Conservation (phyloP, 2,329 filamentous ascomycete species). For the Penicillium occitanis region DNA sequence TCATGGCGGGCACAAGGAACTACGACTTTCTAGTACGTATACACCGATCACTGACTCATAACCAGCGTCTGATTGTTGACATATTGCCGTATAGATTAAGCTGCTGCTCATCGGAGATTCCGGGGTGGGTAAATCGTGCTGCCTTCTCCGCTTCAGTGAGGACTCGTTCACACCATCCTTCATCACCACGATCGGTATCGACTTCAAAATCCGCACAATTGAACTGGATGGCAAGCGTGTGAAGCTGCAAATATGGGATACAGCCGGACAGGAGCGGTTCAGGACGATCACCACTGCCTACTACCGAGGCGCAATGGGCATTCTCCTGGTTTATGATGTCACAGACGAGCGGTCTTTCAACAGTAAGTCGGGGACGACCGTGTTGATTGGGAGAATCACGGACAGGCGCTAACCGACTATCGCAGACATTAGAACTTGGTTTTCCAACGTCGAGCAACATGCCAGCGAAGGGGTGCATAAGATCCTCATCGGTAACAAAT, state of each 20-base stretch:
- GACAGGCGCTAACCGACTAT: slow-evolving; percentile 19
- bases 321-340: slow-evolving; percentile 95
- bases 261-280: slow-evolving; percentile 96
- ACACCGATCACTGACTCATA: background rate
- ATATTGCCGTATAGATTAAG: slow-evolving; percentile 69
- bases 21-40: slow-evolving; percentile 93
- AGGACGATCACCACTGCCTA: slow-evolving; percentile 98
- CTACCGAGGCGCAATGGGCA: slow-evolving; percentile 97
- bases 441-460: slow-evolving; percentile 97
- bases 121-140: slow-evolving; percentile 95
- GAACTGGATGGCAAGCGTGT: slow-evolving; percentile 98
- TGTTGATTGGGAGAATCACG: background rate
- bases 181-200: slow-evolving; percentile 98
- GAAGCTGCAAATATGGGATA: slow-evolving; percentile 99
- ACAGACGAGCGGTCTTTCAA: slow-evolving; percentile 95
- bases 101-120: slow-evolving; percentile 95
- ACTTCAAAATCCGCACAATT: slow-evolving; percentile 99
- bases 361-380: slow-evolving; percentile 59
- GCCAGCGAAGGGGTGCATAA: slow-evolving; percentile 99
- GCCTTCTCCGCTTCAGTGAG: slow-evolving; percentile 92
- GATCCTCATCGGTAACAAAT: slow-evolving; percentile 99
- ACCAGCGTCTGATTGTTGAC: background rate
- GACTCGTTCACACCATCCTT: slow-evolving; percentile 97
- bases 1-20: slow-evolving; percentile 95
- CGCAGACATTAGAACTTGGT: slow-evolving; percentile 97